Evolutionary conservation across 176 grass and related monocot genomes (phyloP), one percentile per base, ranked within the genome.

Genomic region (Rhynchospora pubera): DNA sequence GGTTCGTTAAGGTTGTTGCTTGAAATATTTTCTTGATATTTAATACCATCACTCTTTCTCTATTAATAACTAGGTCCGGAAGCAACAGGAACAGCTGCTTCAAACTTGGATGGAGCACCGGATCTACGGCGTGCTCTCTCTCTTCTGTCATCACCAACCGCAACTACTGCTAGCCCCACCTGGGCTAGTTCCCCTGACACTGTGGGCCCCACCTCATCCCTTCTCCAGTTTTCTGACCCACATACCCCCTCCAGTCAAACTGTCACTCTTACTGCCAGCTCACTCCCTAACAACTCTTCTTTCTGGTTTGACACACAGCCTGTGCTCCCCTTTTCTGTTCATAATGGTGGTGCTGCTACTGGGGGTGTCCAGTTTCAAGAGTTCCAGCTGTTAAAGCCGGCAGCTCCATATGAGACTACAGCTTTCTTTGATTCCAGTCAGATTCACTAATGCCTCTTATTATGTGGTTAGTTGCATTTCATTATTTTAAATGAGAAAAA

Each of bases 121-220:
- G 92, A 97, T 93, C 94, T 94, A 91, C 92, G 88, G 81, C 85
- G 69, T 94, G 95, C 92, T 93, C 90, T 88, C 95, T 94, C 90
- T 94, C 95, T 94, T 98, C 95, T 98, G 95, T 98, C 95, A 98
- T 85, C 87, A 65, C 43, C 79, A 26, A 50, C 79, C 45, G 45
- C 59, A 63, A 62, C 55, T 14, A 60, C 77, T 22, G 30, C 53
- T 21, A 80, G 78, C 58, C 78, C 78, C 5, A n/a, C 78, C 34
- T 80, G 78, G 78, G 44, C 22, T 52, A 52, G 79, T 32, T 84
- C 81, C 60, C 65, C 73, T 13, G 60, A 47, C 70, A 53, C 80
- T 51, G 47, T 65, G n/a, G 65, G 79, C 44, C 32, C 46, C 28
- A 45, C 65, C 28, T 57, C 83, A 34, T 81, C 87, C 12, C 50